Percentiles rank a stretch among this genome's conserved stretches.
phyloP scores from a whole-genome alignment of 192 early-diverging fungal species.

The Rhizophagus sp. region DNA sequence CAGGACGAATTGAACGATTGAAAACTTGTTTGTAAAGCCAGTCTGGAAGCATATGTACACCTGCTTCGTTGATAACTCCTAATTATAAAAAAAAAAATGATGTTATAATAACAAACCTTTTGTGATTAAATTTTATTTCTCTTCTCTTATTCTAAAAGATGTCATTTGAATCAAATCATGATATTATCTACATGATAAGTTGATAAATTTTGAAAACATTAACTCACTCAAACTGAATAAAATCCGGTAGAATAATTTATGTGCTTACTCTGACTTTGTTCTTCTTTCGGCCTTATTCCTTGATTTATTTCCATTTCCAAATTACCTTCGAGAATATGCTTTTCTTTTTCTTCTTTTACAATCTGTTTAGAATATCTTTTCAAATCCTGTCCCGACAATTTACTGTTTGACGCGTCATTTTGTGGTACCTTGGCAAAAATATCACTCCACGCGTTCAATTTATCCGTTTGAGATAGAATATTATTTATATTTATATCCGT shows the following conservation, averaged over 20 bases:
- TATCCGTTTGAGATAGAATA: background rate
- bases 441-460: background rate
- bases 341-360: too few relatives aligned
- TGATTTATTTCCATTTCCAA: background rate
- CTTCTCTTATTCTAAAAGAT: too few relatives aligned
- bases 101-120: background rate
- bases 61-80: constrained; percentile 20
- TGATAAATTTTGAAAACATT: too few relatives aligned
- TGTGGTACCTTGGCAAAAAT: background rate
- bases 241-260: background rate
- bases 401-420: background rate
- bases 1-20: background rate
- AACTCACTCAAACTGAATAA: background rate
- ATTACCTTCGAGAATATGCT: background rate
- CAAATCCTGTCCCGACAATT: background rate
- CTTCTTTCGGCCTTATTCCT: background rate
- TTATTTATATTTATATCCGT: background rate
- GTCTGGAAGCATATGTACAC: constrained; percentile 21
- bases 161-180: too few relatives aligned
- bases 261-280: background rate
- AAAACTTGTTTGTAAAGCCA: constrained; percentile 29
- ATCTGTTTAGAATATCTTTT: background rate
- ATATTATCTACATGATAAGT: background rate
- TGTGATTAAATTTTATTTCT: too few relatives aligned
- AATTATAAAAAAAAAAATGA: background rate